phyloP scores from a whole-genome alignment of 2,329 filamentous ascomycete genomes.

The Amauroascus verrucosus region DNA sequence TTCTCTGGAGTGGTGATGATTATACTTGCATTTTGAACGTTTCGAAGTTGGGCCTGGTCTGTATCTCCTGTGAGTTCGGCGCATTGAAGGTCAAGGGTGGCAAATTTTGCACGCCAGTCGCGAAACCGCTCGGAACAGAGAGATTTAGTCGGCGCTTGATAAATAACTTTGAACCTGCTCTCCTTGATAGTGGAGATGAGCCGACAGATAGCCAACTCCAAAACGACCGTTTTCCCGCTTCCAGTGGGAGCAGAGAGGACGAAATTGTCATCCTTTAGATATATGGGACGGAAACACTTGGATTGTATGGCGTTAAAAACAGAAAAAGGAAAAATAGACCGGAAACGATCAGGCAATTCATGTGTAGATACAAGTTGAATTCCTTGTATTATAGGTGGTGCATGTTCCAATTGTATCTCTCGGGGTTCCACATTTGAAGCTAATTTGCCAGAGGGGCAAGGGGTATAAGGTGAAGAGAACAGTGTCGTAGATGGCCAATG shows the following conservation, averaged over 20 bases:
- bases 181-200: conserved; percentile 48
- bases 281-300: conserved; percentile 60
- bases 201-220: conserved; percentile 73
- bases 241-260: conserved; percentile 74
- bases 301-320: conserved; percentile 77
- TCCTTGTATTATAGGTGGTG: conserved; percentile 44
- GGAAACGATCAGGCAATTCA: conserved; percentile 58
- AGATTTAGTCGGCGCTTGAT: conserved; percentile 76
- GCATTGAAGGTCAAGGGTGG: conserved; percentile 54
- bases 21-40: conserved; percentile 64
- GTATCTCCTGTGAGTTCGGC: conserved; percentile 77
- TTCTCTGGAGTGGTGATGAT: conserved; percentile 86
- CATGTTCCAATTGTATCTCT: conserved; percentile 26
- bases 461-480: conserved; percentile 3
- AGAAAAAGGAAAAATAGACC: conserved; percentile 59
- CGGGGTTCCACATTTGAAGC: conserved; percentile 8
- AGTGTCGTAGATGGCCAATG: conserved; percentile 9
- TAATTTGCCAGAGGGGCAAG: not conserved
- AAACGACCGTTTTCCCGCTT: conserved; percentile 71
- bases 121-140: conserved; percentile 65
- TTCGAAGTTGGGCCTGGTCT: conserved; percentile 53
- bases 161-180: conserved; percentile 67
- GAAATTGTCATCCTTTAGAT: conserved; percentile 60
- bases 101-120: conserved; percentile 71
- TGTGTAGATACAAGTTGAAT: conserved; percentile 51